Conservation (phyloP, 768 basidiomycete species). For the Boletus tomentosulus region DNA sequence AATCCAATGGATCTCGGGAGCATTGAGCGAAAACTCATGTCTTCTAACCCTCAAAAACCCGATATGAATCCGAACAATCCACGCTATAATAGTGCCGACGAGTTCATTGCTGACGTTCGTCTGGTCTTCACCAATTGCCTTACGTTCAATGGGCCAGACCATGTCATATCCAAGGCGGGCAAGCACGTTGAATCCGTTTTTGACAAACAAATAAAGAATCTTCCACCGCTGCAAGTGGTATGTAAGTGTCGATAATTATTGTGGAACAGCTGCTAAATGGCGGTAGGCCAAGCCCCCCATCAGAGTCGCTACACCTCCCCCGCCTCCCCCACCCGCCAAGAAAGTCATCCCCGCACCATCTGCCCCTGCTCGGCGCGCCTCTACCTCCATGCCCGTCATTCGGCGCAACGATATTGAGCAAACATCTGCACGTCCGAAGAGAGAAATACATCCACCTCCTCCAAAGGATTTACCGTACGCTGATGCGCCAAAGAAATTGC, state of each 20-base stretch:
- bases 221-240: slow-evolving; percentile 78
- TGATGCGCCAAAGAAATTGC: slow-evolving; percentile 66
- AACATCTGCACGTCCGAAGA: slow-evolving; percentile 77
- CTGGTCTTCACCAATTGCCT: slow-evolving; percentile 85
- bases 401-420: slow-evolving; percentile 66
- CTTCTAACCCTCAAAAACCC: slow-evolving; percentile 76
- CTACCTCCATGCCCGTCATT: slow-evolving; percentile 78
- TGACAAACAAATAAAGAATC: slow-evolving; percentile 81
- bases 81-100: slow-evolving; percentile 72
- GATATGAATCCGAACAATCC: slow-evolving; percentile 66
- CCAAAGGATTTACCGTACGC: slow-evolving; percentile 87
- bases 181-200: slow-evolving; percentile 79
- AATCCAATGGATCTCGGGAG: slow-evolving; percentile 94
- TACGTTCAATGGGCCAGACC: slow-evolving; percentile 92
- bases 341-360: slow-evolving; percentile 31
- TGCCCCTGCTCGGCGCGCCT: slow-evolving; percentile 60
- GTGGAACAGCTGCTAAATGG: slow-evolving; percentile 11
- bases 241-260: slow-evolving; percentile 29
- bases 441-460: slow-evolving; percentile 95
- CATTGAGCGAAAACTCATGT: slow-evolving; percentile 79
- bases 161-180: slow-evolving; percentile 73
- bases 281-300: slow-evolving; percentile 41
- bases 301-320: slow-evolving; percentile 39
- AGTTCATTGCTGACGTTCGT: slow-evolving; percentile 82
- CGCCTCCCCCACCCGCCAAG: slow-evolving; percentile 25